Base-by-base conservation (phyloP, 352 stramenopile species). In the Blastocystis sp. region DNA sequence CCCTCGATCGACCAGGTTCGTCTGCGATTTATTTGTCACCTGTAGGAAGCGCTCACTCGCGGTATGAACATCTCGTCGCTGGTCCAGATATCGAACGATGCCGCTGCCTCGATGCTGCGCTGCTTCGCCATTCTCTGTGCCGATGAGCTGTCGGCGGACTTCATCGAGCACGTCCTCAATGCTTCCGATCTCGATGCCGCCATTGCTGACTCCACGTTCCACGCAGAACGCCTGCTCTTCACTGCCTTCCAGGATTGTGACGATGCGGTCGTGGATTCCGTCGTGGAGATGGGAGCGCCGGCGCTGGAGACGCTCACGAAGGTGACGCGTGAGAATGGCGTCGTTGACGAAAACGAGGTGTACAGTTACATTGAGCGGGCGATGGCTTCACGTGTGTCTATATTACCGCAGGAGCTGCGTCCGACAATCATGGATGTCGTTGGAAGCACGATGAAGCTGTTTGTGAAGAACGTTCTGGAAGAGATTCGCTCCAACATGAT, bases 391-490 rank as follows among this genome's bases (percentile, higher is more conserved):
- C 61, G 61, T 0, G 44, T 73, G 38, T 27, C 21, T 6, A 40
- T 73, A 24, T 4, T 73, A 8, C 61, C 61, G 0, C 9, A 24
- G 61, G 61, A 73, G 61, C 16, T 73, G 29, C 38, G 44, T 11
- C n/a, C 61, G 44, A 51, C 32, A 8, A 73, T 73, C 4, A 24
- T 32, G 29, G 61, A 73, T 51, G 61, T 73, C 4, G 21, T 46
- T 21, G 21, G 16, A 40, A 32, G 61, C 8, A 51, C 36, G 38
- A 32, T 73, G 36, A 24, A 24, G 61, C n/a, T 24, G 32, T 53
- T 73, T 24, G 38, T 51, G 61, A 73, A 73, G 61, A 73, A 73
- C 29, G 29, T 73, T 32, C 32, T 29, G 14, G 61, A 73, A 32
- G 61, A 73, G 61, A 51, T 73, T 4, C 61, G 61, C 8, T 32